These are phyloP conservation scores for Schizosaccharomyces japonicus DNA, from an alignment of 805 yeast species.

Conservation along the genomic window DNA sequence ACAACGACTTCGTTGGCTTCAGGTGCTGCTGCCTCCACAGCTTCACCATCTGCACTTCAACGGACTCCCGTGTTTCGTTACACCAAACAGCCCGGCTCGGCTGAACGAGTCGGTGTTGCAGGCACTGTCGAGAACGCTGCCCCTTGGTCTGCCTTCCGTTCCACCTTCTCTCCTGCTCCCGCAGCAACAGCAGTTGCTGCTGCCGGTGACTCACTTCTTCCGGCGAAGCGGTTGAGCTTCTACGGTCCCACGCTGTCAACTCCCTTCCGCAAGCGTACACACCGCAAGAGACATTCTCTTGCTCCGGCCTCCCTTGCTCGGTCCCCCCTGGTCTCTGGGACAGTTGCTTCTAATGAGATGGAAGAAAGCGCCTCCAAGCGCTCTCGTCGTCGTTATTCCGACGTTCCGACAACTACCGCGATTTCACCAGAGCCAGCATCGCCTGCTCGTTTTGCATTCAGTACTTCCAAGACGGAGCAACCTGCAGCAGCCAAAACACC, in stretches of 20 bases:
- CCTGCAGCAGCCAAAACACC: neutral
- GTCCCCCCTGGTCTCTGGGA: too few relatives aligned
- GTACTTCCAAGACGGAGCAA: neutral
- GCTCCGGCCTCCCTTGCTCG: too few relatives aligned
- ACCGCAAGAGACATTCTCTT: neutral
- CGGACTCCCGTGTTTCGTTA: neutral
- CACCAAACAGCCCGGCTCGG: neutral
- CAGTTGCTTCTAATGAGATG: too few relatives aligned
- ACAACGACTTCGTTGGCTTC: neutral
- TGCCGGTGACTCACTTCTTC: neutral
- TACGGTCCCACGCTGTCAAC: constrained; percentile 4
- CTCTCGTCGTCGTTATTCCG: too few relatives aligned
- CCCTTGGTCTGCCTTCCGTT: constrained; percentile 4
- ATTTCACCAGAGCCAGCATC: too few relatives aligned
- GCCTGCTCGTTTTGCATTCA: too few relatives aligned
- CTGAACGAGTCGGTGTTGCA: too few relatives aligned
- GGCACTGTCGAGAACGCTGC: too few relatives aligned
- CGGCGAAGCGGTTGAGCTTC: neutral
- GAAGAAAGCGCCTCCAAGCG: too few relatives aligned
- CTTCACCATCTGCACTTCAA: neutral
- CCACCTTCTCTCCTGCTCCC: neutral
- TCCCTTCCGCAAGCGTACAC: neutral
- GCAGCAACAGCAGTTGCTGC: too few relatives aligned
- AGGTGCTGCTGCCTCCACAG: neutral
- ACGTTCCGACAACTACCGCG: too few relatives aligned